phyloP scores from a whole-genome alignment of 2,329 filamentous ascomycete genomes.

The Colletotrichum spinosum region DNA sequence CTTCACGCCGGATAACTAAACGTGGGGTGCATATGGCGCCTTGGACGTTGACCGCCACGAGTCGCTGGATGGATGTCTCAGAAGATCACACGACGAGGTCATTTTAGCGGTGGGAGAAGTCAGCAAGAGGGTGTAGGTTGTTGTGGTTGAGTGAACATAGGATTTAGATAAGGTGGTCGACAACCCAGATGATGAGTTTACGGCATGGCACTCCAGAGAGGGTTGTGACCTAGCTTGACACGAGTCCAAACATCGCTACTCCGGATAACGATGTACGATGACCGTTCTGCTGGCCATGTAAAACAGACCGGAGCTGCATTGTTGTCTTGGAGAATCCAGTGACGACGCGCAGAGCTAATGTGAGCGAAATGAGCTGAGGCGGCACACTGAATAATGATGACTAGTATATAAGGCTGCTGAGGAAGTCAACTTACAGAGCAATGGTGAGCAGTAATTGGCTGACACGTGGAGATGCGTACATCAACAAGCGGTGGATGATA shows the following conservation, averaged over 20 bases:
- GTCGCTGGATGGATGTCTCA: conserved; percentile 29
- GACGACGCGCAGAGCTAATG: too few relatives aligned
- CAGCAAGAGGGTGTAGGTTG: conserved; percentile 12
- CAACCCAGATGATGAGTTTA: too few relatives aligned
- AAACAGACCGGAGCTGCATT: too few relatives aligned
- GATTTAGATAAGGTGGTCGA: not conserved
- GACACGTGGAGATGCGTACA: conserved; percentile 27
- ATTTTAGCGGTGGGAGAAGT: conserved; percentile 12
- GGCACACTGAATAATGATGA: not conserved
- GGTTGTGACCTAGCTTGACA: too few relatives aligned
- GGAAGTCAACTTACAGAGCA: conserved; percentile 7
- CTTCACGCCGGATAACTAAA: not conserved
- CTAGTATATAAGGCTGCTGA: not conserved
- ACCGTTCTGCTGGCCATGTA: too few relatives aligned
- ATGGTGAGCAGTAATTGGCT: conserved; percentile 16
- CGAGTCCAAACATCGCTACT: too few relatives aligned
- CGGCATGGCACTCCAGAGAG: too few relatives aligned
- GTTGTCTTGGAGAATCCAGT: too few relatives aligned
- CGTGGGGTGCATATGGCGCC: conserved; percentile 26
- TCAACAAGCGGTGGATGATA: conserved; percentile 6
- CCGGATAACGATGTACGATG: too few relatives aligned
- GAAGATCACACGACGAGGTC: conserved; percentile 26
- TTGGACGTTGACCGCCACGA: conserved; percentile 27
- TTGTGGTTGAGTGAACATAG: conserved; percentile 5
- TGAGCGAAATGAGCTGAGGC: not conserved